Evolutionary conservation across 192 early-diverging fungal genomes (phyloP), one percentile per base, ranked within the genome.

Genomic region (Backusella tuberculispora): DNA sequence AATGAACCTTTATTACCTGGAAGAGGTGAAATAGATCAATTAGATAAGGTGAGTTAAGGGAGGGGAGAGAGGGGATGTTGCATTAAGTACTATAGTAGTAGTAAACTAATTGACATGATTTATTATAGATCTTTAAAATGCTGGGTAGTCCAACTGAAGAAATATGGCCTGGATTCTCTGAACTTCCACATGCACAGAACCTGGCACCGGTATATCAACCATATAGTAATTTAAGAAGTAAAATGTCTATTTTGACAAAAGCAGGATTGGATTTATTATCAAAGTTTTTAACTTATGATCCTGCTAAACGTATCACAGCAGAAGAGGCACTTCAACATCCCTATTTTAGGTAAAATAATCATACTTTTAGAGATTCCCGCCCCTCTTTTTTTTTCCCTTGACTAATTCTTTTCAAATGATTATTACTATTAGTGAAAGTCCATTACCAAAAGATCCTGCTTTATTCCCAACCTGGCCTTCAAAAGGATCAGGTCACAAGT

Each of bases 401-500:
- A 34, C 24, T 60, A 26, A 60, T 8, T 43, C 42, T 9, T 43
- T 12, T 60, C 26, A n/a, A 60, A 60, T n/a, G n/a, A 26, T 17
- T 13, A 8, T 50, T 8, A 50, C 24, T 60, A 13, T 60, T 71
- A 92, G 90, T 1, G 95, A 97, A 72, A 82, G 82, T 45, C 96
- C 97, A 19, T 83, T 86, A 29, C 96, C 97, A 21, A 97, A 98
- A 80, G 92, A 98, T 76, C 95, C 96, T 5, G 88, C 90, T 45
- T 83, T 98, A 84, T 98, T 99, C 78, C 96, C 97, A 8, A 97
- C 95, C 0, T 99, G 94, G 88, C 97, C 97, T 0, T 90, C 94
- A 6, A 92, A 92, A 74, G 81, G 85, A 1, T 74, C 78, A 37
- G 85, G 87, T 24, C 88, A 90, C 72, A 85, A 80, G 86, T 88